Evolutionary conservation across 768 basidiomycete genomes (phyloP).

Genomic region (Leucocoprinus leucothites): DNA sequence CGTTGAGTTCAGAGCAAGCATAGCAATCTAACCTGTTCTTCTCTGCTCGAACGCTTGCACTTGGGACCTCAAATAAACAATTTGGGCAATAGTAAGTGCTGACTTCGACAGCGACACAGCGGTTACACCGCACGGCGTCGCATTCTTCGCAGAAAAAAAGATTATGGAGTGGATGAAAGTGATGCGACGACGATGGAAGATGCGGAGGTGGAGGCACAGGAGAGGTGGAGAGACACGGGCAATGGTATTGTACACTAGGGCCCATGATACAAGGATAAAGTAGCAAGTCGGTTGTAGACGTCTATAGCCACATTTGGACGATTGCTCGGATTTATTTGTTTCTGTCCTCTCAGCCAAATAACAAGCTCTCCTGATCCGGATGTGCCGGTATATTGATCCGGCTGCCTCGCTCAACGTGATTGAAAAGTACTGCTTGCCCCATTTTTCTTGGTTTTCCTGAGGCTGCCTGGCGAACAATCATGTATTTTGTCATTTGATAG

Average conservation of each 20-base stretch:
- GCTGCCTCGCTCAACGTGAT: too few species aligned
- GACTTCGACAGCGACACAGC: slow-evolving; percentile 90
- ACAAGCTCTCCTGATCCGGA: neutral
- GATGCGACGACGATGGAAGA: slow-evolving; percentile 71
- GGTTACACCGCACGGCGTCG: slow-evolving; percentile 90
- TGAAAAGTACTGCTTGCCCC: too few species aligned
- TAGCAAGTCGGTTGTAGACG: too few species aligned
- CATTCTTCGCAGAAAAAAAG: slow-evolving; percentile 99
- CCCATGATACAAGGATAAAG: too few species aligned
- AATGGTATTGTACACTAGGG: slow-evolving; percentile 59
- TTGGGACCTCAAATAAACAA: slow-evolving; percentile 97
- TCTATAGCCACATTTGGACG: too few species aligned
- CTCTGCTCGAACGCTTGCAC: slow-evolving; percentile 96
- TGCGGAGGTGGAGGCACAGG: slow-evolving; percentile 71
- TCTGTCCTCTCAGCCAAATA: neutral
- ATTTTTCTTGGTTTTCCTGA: too few species aligned
- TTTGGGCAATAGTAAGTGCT: slow-evolving; percentile 98
- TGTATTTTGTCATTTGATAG: too few species aligned
- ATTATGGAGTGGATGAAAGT: slow-evolving; percentile 78
- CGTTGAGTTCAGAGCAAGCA: neutral
- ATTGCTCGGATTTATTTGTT: too few species aligned
- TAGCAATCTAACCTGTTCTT: slow-evolving; percentile 74
- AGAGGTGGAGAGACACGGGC: slow-evolving; percentile 63
- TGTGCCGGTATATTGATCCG: too few species aligned
- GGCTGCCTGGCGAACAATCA: too few species aligned